Conservation (phyloP, 495 filamentous ascomycete species). For the Penicillium nucicola region DNA sequence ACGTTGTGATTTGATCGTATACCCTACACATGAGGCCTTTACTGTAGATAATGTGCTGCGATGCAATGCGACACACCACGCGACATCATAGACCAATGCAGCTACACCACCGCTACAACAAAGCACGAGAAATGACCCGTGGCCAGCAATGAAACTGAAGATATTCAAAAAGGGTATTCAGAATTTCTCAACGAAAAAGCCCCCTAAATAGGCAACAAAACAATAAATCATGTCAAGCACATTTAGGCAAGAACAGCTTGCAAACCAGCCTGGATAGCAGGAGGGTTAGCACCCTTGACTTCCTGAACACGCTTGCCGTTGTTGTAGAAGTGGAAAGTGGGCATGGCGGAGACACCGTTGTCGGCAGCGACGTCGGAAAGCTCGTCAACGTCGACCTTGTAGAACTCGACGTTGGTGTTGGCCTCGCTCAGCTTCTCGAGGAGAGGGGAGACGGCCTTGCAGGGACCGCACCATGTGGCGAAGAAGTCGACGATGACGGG, state of each 20-base stretch:
- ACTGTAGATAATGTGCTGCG: too few relatives aligned
- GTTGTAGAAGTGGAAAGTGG: constrained; percentile 87
- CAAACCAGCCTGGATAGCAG: constrained; percentile 56
- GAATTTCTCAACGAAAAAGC: neutral
- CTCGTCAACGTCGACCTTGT: constrained; percentile 91
- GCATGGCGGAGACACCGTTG: constrained; percentile 89
- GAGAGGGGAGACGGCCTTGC: constrained; percentile 80
- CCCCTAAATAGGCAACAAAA: neutral
- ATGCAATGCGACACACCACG: too few relatives aligned
- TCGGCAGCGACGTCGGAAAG: constrained; percentile 72
- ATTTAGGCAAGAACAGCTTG: constrained; percentile 21
- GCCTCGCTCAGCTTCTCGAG: constrained; percentile 61
- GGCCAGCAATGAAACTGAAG: too few relatives aligned
- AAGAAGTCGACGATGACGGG: constrained; percentile 82
- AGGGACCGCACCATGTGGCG: constrained; percentile 92
- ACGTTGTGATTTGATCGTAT: too few relatives aligned
- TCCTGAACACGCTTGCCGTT: constrained; percentile 64
- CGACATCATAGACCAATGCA: too few relatives aligned
- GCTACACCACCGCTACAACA: too few relatives aligned
- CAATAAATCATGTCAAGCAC: neutral
- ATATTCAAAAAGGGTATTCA: neutral
- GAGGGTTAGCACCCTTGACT: constrained; percentile 79
- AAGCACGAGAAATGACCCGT: too few relatives aligned
- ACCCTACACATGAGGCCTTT: too few relatives aligned
- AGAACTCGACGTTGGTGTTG: constrained; percentile 63